Percentiles rank a stretch among this genome's conserved stretches.
Conservation (phyloP, 495 filamentous ascomycete genomes). For the Aspergillus bertholletiae region DNA sequence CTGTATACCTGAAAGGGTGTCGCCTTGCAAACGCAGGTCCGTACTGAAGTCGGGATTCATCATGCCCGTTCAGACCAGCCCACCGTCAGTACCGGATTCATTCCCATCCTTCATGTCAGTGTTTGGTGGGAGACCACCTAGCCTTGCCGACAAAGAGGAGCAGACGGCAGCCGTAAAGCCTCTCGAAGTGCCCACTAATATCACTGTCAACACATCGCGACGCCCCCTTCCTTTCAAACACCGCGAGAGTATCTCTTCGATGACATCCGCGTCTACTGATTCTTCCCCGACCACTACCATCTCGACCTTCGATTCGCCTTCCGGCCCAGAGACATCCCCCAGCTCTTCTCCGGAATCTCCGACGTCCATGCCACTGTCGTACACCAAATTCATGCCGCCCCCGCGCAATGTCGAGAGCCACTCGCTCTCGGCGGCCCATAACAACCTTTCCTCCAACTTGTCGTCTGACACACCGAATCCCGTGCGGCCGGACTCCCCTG, state of each 20-base stretch:
- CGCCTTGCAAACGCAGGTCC: slow-evolving; percentile 28
- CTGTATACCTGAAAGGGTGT: slow-evolving; percentile 23
- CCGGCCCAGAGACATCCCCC: slow-evolving; percentile 84
- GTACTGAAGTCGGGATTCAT: slow-evolving; percentile 19
- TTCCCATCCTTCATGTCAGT: slow-evolving; percentile 73
- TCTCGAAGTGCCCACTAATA: slow-evolving; percentile 28
- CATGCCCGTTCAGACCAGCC: slow-evolving; percentile 48
- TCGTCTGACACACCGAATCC: slow-evolving; percentile 37
- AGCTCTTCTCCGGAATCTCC: slow-evolving; percentile 90
- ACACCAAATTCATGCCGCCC: slow-evolving; percentile 35
- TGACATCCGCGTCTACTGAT: slow-evolving; percentile 79
- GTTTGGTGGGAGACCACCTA: slow-evolving; percentile 42
- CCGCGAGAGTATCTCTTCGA: slow-evolving; percentile 59
- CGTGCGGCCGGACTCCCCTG: slow-evolving; percentile 52
- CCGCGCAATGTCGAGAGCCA: slow-evolving; percentile 26
- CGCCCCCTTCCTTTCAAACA: slow-evolving; percentile 33
- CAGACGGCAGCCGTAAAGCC: slow-evolving; percentile 19
- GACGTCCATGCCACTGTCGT: slow-evolving; percentile 49
- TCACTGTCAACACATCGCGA: slow-evolving; percentile 30
- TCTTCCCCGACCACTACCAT: slow-evolving; percentile 94
- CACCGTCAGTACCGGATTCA: slow-evolving; percentile 52
- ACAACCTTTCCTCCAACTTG: slow-evolving; percentile 24
- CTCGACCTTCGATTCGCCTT: slow-evolving; percentile 87
- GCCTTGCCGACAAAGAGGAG: slow-evolving; percentile 29
- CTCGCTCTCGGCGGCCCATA: slow-evolving; percentile 16